Conservation (phyloP, 106 monocot genomes). For the Dactylorhiza incarnata region DNA sequence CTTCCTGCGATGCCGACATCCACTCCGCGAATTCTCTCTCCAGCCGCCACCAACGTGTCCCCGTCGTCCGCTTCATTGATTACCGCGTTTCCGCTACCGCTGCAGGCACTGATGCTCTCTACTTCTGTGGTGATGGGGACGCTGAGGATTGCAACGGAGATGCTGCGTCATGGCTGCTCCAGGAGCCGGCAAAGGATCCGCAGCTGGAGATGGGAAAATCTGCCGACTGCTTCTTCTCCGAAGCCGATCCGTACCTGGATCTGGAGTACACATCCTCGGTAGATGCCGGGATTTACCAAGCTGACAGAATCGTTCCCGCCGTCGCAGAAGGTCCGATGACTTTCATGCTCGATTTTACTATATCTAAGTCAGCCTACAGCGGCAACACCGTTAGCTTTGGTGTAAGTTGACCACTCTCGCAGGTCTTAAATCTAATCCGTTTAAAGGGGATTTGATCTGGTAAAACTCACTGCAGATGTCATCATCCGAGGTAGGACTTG, state of each 20-base stretch:
- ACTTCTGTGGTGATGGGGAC: not conserved
- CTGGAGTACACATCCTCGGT: conserved; percentile 13
- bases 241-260: conserved; percentile 18
- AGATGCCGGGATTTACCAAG: not conserved
- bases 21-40: conserved; percentile 20
- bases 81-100: not conserved
- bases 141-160: too few species aligned
- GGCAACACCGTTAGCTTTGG: conserved; percentile 11
- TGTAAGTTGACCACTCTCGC: not conserved
- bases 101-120: not conserved
- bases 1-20: conserved; percentile 15
- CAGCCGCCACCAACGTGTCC: conserved; percentile 13
- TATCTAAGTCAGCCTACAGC: conserved; percentile 14
- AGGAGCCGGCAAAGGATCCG: not conserved
- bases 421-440: not conserved
- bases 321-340: not conserved
- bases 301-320: conserved; percentile 17
- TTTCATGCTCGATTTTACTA: conserved; percentile 19
- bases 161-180: not conserved
- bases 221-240: conserved; percentile 7
- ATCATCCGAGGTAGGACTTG: conserved; percentile 48
- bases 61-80: conserved; percentile 11
- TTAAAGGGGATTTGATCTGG: not conserved
- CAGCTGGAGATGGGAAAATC: conserved; percentile 3
- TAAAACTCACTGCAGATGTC: conserved; percentile 20